Evolutionary conservation across 371 early-diverging fungal genomes (phyloP).

Genomic region (Mucor racemosus): DNA sequence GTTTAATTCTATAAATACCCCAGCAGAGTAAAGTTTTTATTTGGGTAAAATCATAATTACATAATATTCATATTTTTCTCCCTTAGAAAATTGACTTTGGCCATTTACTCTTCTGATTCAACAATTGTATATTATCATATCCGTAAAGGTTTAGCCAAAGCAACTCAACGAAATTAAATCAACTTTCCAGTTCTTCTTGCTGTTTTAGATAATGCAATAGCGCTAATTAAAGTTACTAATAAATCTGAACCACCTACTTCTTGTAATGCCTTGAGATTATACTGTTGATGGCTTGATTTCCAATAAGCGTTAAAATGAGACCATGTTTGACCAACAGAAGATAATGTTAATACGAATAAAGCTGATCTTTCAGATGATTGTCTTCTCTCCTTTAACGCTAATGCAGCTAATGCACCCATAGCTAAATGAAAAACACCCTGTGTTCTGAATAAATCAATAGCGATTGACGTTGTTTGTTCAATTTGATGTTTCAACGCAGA

Average conservation of each 20-base stretch:
- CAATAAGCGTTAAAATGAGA: conserved; percentile 32
- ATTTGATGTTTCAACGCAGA: conserved; percentile 17
- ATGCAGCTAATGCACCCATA: conserved; percentile 33
- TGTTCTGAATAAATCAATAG: conserved; percentile 36
- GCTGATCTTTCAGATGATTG: conserved; percentile 42
- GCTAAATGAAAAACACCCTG: conserved; percentile 46
- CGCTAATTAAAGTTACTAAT: conserved; percentile 28
- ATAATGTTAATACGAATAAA: conserved; percentile 37
- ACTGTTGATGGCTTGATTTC: conserved; percentile 22
- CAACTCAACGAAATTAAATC: conserved; percentile 27
- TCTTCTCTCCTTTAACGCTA: conserved; percentile 43
- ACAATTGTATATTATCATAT: conserved; percentile 55
- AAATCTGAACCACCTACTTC: conserved; percentile 38
- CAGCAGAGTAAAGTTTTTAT: conserved; percentile 4
- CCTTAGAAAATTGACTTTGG: conserved; percentile 42
- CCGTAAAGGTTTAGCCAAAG: conserved; percentile 31
- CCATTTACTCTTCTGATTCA: conserved; percentile 50
- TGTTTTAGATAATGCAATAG: conserved; percentile 41
- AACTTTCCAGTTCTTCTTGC: conserved; percentile 37
- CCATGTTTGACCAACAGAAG: conserved; percentile 43
- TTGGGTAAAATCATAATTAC: neutral
- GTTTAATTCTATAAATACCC: neutral
- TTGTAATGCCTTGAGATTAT: conserved; percentile 36
- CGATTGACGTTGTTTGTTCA: conserved; percentile 24
- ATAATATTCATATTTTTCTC: neutral